phyloP scores from a whole-genome alignment of 1,284 basidiomycete genomes.

The Apiotrichum sp. region DNA sequence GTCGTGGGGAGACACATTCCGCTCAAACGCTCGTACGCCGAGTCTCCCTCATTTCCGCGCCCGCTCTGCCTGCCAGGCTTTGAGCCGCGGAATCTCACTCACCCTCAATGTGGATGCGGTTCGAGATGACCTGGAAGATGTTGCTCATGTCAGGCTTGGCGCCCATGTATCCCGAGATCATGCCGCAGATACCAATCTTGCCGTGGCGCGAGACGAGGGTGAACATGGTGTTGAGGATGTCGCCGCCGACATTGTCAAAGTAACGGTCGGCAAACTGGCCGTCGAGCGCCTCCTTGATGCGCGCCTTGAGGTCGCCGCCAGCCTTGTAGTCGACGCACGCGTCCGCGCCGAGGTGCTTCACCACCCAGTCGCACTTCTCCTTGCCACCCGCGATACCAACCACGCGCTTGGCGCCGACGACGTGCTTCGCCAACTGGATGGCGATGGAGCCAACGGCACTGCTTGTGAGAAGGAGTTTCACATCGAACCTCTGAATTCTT shows the following conservation, averaged over 20 bases:
- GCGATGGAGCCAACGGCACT: slow-evolving; percentile 34
- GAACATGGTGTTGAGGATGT: slow-evolving; percentile 43
- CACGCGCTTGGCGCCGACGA: slow-evolving; percentile 47
- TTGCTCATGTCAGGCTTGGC: slow-evolving; percentile 12
- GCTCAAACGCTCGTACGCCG: too few species aligned
- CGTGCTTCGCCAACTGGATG: slow-evolving; percentile 42
- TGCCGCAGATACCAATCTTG: slow-evolving; percentile 46
- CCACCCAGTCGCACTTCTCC: slow-evolving; percentile 50
- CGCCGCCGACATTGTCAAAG: slow-evolving; percentile 48
- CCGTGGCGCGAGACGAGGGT: slow-evolving; percentile 42
- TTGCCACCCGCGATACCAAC: slow-evolving; percentile 51
- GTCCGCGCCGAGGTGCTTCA: slow-evolving; percentile 49
- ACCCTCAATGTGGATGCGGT: slow-evolving; percentile 40
- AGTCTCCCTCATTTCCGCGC: too few species aligned
- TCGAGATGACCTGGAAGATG: slow-evolving; percentile 33
- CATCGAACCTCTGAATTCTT: too few species aligned
- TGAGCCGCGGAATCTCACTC: background rate
- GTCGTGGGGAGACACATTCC: too few species aligned
- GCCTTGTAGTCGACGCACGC: slow-evolving; percentile 51
- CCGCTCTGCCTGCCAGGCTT: too few species aligned
- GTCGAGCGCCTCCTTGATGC: slow-evolving; percentile 1
- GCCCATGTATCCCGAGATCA: slow-evolving; percentile 10
- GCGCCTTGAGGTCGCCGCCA: slow-evolving; percentile 1
- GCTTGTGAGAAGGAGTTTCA: background rate
- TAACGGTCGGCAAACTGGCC: slow-evolving; percentile 31